phyloP scores from a whole-genome alignment of 257 asterid genomes.

The Solanum rostratum region DNA sequence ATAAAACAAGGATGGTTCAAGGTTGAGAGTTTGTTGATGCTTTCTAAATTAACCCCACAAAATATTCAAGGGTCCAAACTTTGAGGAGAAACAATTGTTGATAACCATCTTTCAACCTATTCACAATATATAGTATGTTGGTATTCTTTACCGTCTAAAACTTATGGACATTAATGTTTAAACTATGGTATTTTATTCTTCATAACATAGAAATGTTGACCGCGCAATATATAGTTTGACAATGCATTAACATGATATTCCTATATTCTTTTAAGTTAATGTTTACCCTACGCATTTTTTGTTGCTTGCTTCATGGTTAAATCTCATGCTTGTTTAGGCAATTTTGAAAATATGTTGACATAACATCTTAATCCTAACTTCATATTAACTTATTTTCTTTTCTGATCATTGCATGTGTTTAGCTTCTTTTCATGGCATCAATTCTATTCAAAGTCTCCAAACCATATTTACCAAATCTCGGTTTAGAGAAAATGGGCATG shows the following conservation, averaged over 20 bases:
- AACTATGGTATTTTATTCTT: neutral
- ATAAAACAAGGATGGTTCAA: conserved; percentile 7
- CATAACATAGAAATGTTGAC: neutral
- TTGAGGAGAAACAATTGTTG: conserved; percentile 14
- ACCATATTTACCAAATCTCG: no score
- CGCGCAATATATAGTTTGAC: neutral
- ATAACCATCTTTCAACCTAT: conserved; percentile 3
- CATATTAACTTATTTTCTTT: no score
- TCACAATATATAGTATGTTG: neutral
- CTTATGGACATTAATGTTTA: neutral
- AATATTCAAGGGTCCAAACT: neutral
- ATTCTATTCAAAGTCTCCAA: no score
- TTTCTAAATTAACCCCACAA: neutral
- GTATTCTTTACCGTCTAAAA: neutral
- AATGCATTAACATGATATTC: neutral
- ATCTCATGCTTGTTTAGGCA: no score
- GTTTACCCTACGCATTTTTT: neutral
- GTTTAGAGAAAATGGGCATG: no score
- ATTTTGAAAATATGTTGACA: no score
- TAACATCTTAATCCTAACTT: no score
- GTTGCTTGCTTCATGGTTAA: no score
- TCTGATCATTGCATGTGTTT: no score
- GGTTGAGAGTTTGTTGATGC: conserved; percentile 12
- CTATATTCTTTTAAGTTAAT: neutral
- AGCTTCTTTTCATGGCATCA: no score